Percentiles rank a stretch among this genome's conserved stretches.
Evolutionary conservation across 2,329 filamentous ascomycete genomes (phyloP).

Genomic region (Atkinsonella hypoxylon): DNA sequence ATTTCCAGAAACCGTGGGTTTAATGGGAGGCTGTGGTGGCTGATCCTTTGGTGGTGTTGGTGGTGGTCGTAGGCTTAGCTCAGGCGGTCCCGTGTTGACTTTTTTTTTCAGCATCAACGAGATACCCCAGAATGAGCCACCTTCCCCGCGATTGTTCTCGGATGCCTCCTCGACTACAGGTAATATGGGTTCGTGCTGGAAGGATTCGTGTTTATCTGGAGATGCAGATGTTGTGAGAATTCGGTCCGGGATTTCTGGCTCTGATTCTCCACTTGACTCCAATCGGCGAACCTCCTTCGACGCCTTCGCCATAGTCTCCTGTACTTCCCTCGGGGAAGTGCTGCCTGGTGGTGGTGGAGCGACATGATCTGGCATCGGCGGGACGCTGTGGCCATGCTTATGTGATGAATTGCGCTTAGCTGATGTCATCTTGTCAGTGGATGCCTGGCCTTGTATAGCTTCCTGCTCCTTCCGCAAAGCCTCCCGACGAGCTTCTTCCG

Average conservation of each 20-base stretch:
- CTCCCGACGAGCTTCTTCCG: conserved; percentile 70
- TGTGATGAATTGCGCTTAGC: conserved; percentile 26
- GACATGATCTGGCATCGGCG: conserved; percentile 34
- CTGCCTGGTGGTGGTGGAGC: conserved; percentile 28
- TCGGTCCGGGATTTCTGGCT: conserved; percentile 48
- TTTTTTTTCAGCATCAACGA: conserved; percentile 24
- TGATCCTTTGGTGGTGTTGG: conserved; percentile 22
- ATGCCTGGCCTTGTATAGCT: conserved; percentile 29
- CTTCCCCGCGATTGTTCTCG: conserved; percentile 51
- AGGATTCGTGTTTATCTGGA: conserved; percentile 39
- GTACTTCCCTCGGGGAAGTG: conserved; percentile 24
- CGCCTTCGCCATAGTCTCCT: conserved; percentile 29
- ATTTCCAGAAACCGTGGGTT: conserved; percentile 33
- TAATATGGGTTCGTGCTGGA: conserved; percentile 45
- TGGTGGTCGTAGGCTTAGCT: conserved; percentile 32
- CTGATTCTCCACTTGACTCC: conserved; percentile 20
- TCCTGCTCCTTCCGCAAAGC: conserved; percentile 46
- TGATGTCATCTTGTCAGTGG: conserved; percentile 17
- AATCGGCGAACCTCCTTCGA: conserved; percentile 24
- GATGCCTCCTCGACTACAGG: conserved; percentile 87
- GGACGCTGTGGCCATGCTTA: conserved; percentile 22
- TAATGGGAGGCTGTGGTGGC: conserved; percentile 1
- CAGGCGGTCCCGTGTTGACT: conserved; percentile 19
- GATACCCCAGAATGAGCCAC: conserved; percentile 15
- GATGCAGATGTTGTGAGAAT: conserved; percentile 31